Percentiles rank a stretch among this genome's conserved stretches.
Evolutionary conservation across 495 filamentous ascomycete genomes (phyloP).

Genomic region (Neurospora sp.): DNA sequence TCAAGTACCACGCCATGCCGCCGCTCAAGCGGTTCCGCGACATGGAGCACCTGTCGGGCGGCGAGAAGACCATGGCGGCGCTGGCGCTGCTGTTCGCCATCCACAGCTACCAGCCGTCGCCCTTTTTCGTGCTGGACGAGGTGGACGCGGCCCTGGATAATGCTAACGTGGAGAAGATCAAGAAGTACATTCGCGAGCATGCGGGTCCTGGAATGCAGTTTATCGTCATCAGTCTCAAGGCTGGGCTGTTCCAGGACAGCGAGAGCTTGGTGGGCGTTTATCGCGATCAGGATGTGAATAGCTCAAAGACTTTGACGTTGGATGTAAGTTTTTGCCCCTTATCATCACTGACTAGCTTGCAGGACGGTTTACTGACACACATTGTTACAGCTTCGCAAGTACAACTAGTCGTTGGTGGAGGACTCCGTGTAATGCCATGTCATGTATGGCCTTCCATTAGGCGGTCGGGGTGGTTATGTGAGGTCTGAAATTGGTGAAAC

Average conservation of each 20-base stretch:
- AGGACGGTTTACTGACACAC: neutral
- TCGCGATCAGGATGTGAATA: slow-evolving; percentile 86
- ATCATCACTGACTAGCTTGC: neutral
- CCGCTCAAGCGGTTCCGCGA: slow-evolving; percentile 97
- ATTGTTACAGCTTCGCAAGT: slow-evolving; percentile 23
- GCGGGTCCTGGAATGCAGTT: slow-evolving; percentile 98
- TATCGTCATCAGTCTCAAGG: slow-evolving; percentile 93
- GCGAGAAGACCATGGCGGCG: slow-evolving; percentile 98
- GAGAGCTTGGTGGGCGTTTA: slow-evolving; percentile 93
- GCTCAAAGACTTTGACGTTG: slow-evolving; percentile 75
- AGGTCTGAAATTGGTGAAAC: neutral
- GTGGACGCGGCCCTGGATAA: slow-evolving; percentile 96
- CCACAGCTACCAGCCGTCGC: slow-evolving; percentile 84
- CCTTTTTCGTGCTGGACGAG: slow-evolving; percentile 98
- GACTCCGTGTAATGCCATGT: neutral
- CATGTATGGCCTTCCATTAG: neutral
- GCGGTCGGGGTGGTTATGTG: neutral
- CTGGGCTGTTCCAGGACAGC: slow-evolving; percentile 84
- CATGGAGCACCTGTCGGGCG: slow-evolving; percentile 96
- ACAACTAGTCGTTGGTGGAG: slow-evolving; percentile 4
- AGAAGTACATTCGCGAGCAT: slow-evolving; percentile 87
- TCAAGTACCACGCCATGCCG: slow-evolving; percentile 98
- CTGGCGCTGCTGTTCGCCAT: slow-evolving; percentile 92
- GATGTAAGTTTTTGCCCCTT: slow-evolving; percentile 60
- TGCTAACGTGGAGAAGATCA: slow-evolving; percentile 90